phyloP scores from a whole-genome alignment of 31 red algal genomes.

The Odonthalia washingtoniensis region DNA sequence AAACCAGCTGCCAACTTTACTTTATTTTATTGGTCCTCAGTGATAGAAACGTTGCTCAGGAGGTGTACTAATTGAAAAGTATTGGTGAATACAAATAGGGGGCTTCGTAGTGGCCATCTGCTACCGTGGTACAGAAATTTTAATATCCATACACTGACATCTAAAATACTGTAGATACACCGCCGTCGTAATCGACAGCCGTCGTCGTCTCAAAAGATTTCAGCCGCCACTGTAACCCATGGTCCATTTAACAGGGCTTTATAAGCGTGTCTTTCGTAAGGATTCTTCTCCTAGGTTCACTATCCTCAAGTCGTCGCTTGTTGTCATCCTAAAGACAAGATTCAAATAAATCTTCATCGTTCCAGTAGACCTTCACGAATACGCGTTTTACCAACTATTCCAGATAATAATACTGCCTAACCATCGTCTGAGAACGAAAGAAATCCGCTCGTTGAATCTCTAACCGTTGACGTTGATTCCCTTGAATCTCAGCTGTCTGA shows the following conservation, averaged over 20 bases:
- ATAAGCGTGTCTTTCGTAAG: not conserved
- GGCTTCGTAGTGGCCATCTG: not conserved
- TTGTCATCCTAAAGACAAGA: not conserved
- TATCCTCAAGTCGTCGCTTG: not conserved
- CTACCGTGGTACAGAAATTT: not conserved
- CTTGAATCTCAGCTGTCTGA: not conserved
- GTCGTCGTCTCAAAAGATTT: not conserved
- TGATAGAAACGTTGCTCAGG: too few species aligned
- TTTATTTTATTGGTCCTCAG: too few species aligned
- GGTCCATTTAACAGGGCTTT: not conserved
- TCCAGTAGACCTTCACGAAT: not conserved
- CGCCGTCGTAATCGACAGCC: not conserved
- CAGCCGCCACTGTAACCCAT: not conserved
- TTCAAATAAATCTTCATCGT: not conserved
- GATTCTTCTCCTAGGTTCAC: not conserved
- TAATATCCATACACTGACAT: not conserved
- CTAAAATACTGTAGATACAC: not conserved
- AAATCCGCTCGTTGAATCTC: not conserved
- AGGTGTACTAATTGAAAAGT: not conserved
- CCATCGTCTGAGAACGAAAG: too few species aligned
- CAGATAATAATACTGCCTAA: not conserved
- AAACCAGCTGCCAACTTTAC: too few species aligned
- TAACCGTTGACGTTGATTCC: not conserved
- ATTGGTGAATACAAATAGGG: not conserved
- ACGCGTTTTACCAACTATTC: not conserved